These are phyloP conservation scores for Pisolithus orientalis DNA, from an alignment of 768 basidiomycete genomes.

Conservation along the genomic window DNA sequence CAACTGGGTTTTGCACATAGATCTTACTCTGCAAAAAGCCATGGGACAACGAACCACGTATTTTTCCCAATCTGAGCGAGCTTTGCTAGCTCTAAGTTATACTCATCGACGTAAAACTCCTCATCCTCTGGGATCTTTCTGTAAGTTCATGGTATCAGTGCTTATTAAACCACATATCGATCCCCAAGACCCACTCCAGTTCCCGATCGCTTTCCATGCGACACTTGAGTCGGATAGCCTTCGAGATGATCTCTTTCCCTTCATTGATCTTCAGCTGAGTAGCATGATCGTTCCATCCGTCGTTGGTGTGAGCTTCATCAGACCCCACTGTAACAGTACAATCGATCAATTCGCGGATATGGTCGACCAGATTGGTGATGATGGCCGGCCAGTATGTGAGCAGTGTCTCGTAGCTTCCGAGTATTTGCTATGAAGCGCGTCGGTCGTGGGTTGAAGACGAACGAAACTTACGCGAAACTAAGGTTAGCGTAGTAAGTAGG, in stretches of 20 bases:
- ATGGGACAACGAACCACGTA: constrained; percentile 90
- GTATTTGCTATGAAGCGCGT: neutral
- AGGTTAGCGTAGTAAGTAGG: neutral
- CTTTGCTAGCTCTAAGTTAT: constrained; percentile 64
- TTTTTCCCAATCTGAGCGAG: constrained; percentile 43
- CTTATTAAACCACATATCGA: neutral
- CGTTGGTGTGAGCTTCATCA: constrained; percentile 13
- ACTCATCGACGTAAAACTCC: constrained; percentile 59
- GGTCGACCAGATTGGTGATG: constrained; percentile 73
- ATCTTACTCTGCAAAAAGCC: constrained; percentile 92
- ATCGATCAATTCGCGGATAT: constrained; percentile 65
- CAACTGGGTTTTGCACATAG: neutral
- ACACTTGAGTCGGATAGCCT: constrained; percentile 76
- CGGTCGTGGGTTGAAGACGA: neutral
- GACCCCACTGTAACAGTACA: constrained; percentile 38
- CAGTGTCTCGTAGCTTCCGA: constrained; percentile 67
- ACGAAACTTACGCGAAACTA: constrained; percentile 57
- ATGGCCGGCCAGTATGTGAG: constrained; percentile 80
- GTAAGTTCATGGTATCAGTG: neutral
- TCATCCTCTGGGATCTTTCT: constrained; percentile 76
- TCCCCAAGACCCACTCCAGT: constrained; percentile 46
- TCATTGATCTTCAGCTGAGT: constrained; percentile 51
- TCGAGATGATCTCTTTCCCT: constrained; percentile 70
- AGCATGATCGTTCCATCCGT: constrained; percentile 7
- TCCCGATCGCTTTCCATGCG: constrained; percentile 75